These are phyloP conservation scores for Carex pumila DNA, from an alignment of 176 grass and related monocot species.

Conservation along the genomic window DNA sequence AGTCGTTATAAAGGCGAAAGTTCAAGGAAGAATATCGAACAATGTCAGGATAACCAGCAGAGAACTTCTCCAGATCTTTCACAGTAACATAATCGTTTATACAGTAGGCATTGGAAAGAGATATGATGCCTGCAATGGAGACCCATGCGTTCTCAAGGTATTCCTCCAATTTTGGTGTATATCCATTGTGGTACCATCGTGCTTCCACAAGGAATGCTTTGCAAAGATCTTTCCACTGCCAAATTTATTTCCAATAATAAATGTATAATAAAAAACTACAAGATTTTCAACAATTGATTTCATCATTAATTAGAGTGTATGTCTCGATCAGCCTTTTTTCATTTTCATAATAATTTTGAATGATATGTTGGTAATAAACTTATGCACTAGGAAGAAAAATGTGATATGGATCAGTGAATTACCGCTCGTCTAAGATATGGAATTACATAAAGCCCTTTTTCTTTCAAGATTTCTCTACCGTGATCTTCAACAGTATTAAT, in stretches of 20 bases:
- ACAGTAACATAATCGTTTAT: neutral
- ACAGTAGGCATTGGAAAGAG: slow-evolving; percentile 2
- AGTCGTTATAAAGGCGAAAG: slow-evolving; percentile 16
- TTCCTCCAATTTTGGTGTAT: slow-evolving; percentile 10
- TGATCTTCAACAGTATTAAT: too few relatives aligned
- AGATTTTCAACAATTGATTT: too few relatives aligned
- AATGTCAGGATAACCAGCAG: neutral
- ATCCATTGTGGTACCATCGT: slow-evolving; percentile 19
- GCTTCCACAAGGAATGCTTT: slow-evolving; percentile 25
- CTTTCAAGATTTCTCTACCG: too few relatives aligned
- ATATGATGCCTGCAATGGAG: neutral
- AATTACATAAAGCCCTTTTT: too few relatives aligned
- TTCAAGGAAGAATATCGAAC: neutral
- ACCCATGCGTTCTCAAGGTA: slow-evolving; percentile 25
- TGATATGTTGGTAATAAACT: neutral
- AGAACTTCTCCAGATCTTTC: slow-evolving; percentile 11
- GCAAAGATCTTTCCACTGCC: slow-evolving; percentile 23
- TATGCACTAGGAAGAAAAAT: neutral
- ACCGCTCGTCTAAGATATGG: too few relatives aligned
- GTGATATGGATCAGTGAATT: neutral
- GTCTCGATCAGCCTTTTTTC: too few relatives aligned
- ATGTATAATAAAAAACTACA: neutral
- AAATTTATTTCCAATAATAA: too few relatives aligned
- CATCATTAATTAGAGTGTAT: too few relatives aligned
- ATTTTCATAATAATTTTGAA: neutral